Evolutionary conservation across 306 rosid genomes (phyloP), one percentile per base, ranked within the genome.

Genomic region (Cicer yamashitae): DNA sequence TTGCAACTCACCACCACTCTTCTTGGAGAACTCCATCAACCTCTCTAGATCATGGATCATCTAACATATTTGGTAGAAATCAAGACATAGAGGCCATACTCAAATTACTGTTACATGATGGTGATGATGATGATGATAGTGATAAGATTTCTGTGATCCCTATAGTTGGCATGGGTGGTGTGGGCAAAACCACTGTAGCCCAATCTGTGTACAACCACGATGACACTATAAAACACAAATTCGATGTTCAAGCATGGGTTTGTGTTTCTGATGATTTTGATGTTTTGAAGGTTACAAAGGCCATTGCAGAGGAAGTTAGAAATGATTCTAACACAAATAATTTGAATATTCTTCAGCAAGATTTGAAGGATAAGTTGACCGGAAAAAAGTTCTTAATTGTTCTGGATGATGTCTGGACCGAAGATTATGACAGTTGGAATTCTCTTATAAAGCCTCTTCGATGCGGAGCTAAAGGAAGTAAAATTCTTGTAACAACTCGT

Each of bases 361-460:
- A 38, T 11, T 40, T 71, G 25, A 71, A 54, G 65, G 52, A 40
- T 6, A 39, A 40, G 1, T 4, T 71, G 41, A 0, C 14, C 0
- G 12, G 15, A 4, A 45, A 45, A 3, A 30, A 14, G 14, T 64
- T 64, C 51, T 41, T 64, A 2, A 64, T 64, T 64, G 70, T 41
- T 64, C 43, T 64, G 50, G 78, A 73, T 2, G 69, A 73, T 73
- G 60, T 73, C 0, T 73, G 69, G 78, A 73, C 25, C 0, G 3
- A 30, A 5, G 70, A 59, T 12, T 6, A 3, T 73, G 37, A 6
- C 41, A 1, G 4, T 0, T 73, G 78, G 78, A 60, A 45, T 9
- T 59, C 5, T 59, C 45, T 73, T 10, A 6, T n/a, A 9, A 46
- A 5, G 17, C 60, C 70, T 60, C 66, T 73, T 45, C 60, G 46